Conservation (phyloP, 148 eudicot species). For the Rhododendron ferrugineum region DNA sequence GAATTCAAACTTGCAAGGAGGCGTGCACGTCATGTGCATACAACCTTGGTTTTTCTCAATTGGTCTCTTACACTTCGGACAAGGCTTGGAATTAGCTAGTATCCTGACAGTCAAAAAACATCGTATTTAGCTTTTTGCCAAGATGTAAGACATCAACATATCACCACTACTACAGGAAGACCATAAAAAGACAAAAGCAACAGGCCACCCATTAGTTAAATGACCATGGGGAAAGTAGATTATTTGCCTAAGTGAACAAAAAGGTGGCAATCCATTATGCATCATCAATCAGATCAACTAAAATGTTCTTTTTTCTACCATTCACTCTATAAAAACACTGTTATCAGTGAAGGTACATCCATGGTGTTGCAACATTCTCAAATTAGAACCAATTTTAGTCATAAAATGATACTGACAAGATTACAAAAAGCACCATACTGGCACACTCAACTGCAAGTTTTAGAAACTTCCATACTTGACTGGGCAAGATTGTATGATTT, state of each 20-base stretch:
- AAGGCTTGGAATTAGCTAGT: constrained; percentile 46
- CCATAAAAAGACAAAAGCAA: not conserved
- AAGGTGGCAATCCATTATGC: not conserved
- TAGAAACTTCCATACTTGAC: not conserved
- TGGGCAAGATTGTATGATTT: not conserved
- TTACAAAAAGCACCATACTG: not conserved
- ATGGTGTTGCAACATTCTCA: not conserved
- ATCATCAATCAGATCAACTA: not conserved
- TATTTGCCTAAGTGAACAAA: not conserved
- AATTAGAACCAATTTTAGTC: not conserved
- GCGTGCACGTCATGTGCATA: constrained; percentile 35
- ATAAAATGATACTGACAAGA: not conserved
- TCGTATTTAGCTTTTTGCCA: not conserved
- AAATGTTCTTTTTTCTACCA: not conserved
- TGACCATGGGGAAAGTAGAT: not conserved
- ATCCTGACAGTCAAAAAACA: constrained; percentile 30
- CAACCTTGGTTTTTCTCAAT: constrained; percentile 36
- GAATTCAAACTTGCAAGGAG: constrained; percentile 38
- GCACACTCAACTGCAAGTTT: not conserved
- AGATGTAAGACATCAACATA: not conserved
- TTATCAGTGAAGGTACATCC: not conserved
- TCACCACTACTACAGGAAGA: not conserved
- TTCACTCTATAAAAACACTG: not conserved
- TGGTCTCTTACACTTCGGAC: constrained; percentile 45
- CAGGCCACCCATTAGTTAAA: not conserved